phyloP scores from a whole-genome alignment of 305 asterid genomes.

The Caryopteris hybrid region DNA sequence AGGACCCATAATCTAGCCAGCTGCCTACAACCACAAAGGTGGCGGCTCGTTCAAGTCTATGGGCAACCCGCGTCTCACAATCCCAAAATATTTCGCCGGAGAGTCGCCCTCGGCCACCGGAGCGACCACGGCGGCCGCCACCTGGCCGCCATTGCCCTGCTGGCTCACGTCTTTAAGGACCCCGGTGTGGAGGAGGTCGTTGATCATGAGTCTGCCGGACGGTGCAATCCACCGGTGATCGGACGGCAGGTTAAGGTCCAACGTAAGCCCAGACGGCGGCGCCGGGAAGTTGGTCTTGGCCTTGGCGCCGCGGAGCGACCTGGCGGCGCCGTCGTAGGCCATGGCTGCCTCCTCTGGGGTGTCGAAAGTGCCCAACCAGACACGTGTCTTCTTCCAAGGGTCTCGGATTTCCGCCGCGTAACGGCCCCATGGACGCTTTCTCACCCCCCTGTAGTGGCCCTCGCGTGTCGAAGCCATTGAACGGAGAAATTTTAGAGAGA shows the following conservation, averaged over 20 bases:
- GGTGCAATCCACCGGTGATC: slow-evolving; percentile 58
- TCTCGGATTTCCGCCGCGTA: slow-evolving; percentile 97
- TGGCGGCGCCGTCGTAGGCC: slow-evolving; percentile 95
- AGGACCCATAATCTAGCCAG: not conserved
- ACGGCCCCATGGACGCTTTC: slow-evolving; percentile 98
- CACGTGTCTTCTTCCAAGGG: slow-evolving; percentile 95
- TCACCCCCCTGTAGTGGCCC: slow-evolving; percentile 86
- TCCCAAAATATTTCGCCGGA: slow-evolving; percentile 50
- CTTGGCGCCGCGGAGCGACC: slow-evolving; percentile 83
- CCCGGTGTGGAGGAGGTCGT: slow-evolving; percentile 53
- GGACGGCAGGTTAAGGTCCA: slow-evolving; percentile 72
- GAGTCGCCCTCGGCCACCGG: slow-evolving; percentile 33
- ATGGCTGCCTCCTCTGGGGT: slow-evolving; percentile 92
- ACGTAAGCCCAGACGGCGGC: slow-evolving; percentile 38
- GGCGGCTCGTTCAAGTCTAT: slow-evolving; percentile 94
- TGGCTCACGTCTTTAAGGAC: slow-evolving; percentile 28
- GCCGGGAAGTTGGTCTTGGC: slow-evolving; percentile 85
- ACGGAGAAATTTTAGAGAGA: slow-evolving; percentile 7
- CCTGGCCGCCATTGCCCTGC: slow-evolving; percentile 21
- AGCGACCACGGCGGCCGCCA: slow-evolving; percentile 11
- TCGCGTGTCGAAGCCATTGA: slow-evolving; percentile 68
- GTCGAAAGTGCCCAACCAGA: slow-evolving; percentile 92
- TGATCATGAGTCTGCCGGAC: slow-evolving; percentile 42
- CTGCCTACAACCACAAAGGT: slow-evolving; percentile 80
- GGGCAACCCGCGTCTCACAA: slow-evolving; percentile 71